phyloP scores from a whole-genome alignment of 2,329 filamentous ascomycete genomes.

The Colletotrichum cereale region DNA sequence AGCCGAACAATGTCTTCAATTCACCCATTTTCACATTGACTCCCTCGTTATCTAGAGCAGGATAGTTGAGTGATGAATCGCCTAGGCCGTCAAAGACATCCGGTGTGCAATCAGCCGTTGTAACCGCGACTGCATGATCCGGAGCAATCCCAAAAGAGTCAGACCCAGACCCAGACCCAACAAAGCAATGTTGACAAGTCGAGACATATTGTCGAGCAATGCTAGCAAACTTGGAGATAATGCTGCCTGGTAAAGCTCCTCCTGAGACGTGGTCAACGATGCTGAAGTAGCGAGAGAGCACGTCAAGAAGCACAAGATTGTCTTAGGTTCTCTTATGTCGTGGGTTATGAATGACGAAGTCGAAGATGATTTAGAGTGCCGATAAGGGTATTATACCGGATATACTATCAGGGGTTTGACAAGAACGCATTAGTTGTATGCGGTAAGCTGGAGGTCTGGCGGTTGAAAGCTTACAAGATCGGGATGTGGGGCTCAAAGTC shows the following conservation, averaged over 20 bases:
- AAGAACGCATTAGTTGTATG: too few species aligned
- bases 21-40: neutral
- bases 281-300: constrained; percentile 40
- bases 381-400: constrained; percentile 40
- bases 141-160: too few species aligned
- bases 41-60: neutral
- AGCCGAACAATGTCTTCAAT: neutral
- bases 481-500: constrained; percentile 50
- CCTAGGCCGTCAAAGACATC: too few species aligned
- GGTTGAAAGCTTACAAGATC: constrained; percentile 46
- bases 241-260: constrained; percentile 36
- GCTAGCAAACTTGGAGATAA: constrained; percentile 30
- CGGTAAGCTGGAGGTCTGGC: neutral
- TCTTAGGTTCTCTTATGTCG: constrained; percentile 38
- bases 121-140: too few species aligned
- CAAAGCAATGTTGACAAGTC: neutral
- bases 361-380: constrained; percentile 44
- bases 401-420: constrained; percentile 38
- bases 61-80: neutral
- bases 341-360: constrained; percentile 44
- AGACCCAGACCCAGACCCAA: too few species aligned
- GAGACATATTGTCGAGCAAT: constrained; percentile 22
- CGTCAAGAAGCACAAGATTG: constrained; percentile 41
- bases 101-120: too few species aligned
- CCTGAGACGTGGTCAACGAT: constrained; percentile 31